Percentiles rank a stretch among this genome's conserved stretches.
Evolutionary conservation across 2,329 filamentous ascomycete species (phyloP).

Genomic region (Apiospora phragmitis): DNA sequence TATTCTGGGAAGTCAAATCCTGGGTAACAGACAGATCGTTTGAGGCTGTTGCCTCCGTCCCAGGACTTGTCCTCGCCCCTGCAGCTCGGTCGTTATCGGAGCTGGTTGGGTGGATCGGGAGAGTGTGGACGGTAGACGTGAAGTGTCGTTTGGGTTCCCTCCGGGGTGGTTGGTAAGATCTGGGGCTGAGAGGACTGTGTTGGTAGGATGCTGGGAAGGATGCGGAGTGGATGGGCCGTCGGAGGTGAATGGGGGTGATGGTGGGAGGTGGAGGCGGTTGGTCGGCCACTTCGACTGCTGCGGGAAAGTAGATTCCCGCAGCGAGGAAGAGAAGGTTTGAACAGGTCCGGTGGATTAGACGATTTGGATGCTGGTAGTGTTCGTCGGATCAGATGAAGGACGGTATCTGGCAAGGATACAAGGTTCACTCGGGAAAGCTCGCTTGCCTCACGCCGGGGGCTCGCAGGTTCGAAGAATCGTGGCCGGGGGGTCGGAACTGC

Average conservation of each 20-base stretch:
- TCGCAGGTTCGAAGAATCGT: background rate
- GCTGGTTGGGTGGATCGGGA: conserved; percentile 20
- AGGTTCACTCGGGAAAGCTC: conserved; percentile 5
- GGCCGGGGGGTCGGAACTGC: background rate
- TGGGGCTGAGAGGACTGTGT: conserved; percentile 46
- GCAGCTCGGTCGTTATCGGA: conserved; percentile 14
- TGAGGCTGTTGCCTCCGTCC: conserved; percentile 54
- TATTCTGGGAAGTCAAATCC: conserved; percentile 20
- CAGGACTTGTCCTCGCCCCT: conserved; percentile 41
- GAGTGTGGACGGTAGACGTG: background rate
- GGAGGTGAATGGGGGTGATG: conserved; percentile 64
- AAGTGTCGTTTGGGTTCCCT: background rate
- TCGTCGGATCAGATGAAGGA: background rate
- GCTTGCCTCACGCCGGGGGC: background rate
- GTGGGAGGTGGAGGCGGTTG: conserved; percentile 50
- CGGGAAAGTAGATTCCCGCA: conserved; percentile 43
- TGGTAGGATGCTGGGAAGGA: conserved; percentile 48
- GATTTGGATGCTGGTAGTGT: background rate
- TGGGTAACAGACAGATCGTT: conserved; percentile 35
- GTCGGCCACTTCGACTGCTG: conserved; percentile 67
- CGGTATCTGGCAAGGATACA: conserved; percentile 1
- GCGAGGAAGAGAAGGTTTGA: conserved; percentile 19
- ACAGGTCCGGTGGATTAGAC: conserved; percentile 4
- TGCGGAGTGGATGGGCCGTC: conserved; percentile 65
- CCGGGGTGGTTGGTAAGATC: conserved; percentile 18